phyloP scores from a whole-genome alignment of 352 stramenopile genomes.

The Phytophthora sp. region DNA sequence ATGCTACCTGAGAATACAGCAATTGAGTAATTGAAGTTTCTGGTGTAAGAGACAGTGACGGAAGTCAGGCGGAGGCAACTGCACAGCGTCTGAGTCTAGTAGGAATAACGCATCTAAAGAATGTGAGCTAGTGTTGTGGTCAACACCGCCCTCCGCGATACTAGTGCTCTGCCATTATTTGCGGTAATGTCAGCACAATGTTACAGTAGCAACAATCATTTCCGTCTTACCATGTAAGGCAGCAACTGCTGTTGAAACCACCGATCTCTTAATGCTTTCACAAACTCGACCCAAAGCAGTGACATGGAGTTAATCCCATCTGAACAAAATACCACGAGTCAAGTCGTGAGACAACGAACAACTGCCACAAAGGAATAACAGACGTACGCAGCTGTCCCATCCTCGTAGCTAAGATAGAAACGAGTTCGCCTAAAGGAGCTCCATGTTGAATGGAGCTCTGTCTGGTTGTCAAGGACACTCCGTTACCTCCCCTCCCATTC shows the following conservation, averaged over 20 bases:
- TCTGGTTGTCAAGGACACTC: slow-evolving; percentile 5
- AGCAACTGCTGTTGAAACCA: slow-evolving; percentile 74
- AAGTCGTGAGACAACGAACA: background rate
- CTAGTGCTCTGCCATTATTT: slow-evolving; percentile 47
- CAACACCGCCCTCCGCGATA: slow-evolving; percentile 23
- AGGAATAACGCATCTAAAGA: slow-evolving; percentile 63
- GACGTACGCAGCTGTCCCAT: slow-evolving; percentile 73
- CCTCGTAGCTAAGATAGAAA: slow-evolving; percentile 68
- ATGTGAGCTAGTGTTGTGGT: slow-evolving; percentile 38
- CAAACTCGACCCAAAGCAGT: slow-evolving; percentile 85
- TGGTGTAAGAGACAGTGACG: slow-evolving; percentile 80
- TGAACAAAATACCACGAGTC: slow-evolving; percentile 25
- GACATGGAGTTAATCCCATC: slow-evolving; percentile 79
- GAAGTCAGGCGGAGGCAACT: slow-evolving; percentile 68
- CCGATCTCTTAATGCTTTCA: slow-evolving; percentile 71
- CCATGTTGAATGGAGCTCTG: slow-evolving; percentile 46
- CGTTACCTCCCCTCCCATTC: slow-evolving; percentile 1
- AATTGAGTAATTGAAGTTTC: slow-evolving; percentile 83
- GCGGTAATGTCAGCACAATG: no score
- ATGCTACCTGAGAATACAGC: slow-evolving; percentile 68
- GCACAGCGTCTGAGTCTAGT: slow-evolving; percentile 49
- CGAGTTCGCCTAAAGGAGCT: slow-evolving; percentile 66
- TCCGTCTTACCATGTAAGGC: slow-evolving; percentile 82
- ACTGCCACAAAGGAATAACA: background rate
- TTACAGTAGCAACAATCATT: no score